A percentile compares a stretch with the other conserved stretches of the same genome.
These are phyloP conservation scores for Artomyces pyxidatus DNA, from an alignment of 768 basidiomycete species.

Conservation along the genomic window DNA sequence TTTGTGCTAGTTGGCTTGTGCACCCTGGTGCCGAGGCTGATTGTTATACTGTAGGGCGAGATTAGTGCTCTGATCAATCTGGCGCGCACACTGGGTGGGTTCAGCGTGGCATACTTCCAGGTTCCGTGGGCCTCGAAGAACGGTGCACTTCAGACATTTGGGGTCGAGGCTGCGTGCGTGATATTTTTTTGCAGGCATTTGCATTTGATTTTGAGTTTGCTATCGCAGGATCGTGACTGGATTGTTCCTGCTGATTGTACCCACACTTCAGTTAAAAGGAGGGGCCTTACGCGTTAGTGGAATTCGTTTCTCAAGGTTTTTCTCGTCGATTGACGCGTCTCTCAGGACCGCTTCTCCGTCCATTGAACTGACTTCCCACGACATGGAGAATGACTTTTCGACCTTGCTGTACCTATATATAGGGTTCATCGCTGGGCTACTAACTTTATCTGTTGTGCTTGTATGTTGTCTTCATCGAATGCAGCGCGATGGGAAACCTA, in stretches of 20 bases:
- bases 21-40: background rate
- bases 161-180: constrained; percentile 52
- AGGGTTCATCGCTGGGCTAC: too few relatives aligned
- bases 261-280: constrained; percentile 43
- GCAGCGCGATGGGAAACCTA: too few relatives aligned
- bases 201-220: background rate
- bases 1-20: constrained; percentile 7
- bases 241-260: constrained; percentile 44
- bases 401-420: too few relatives aligned
- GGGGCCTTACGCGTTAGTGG: constrained; percentile 34
- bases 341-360: constrained; percentile 10
- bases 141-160: constrained; percentile 55
- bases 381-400: too few relatives aligned
- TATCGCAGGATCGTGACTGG: constrained; percentile 37
- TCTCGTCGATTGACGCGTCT: background rate
- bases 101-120: constrained; percentile 60
- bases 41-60: constrained; percentile 38
- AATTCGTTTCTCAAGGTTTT: background rate
- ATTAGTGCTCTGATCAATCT: constrained; percentile 55
- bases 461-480: too few relatives aligned
- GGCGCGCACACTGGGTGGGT: constrained; percentile 47
- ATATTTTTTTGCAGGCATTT: constrained; percentile 1
- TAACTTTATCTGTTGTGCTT: too few relatives aligned
- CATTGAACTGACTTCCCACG: too few relatives aligned
- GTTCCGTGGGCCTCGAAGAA: constrained; percentile 54